Evolutionary conservation across 2,329 filamentous ascomycete species (phyloP), one percentile per base, ranked within the genome.

Genomic region (Dactylellina cionopaga): DNA sequence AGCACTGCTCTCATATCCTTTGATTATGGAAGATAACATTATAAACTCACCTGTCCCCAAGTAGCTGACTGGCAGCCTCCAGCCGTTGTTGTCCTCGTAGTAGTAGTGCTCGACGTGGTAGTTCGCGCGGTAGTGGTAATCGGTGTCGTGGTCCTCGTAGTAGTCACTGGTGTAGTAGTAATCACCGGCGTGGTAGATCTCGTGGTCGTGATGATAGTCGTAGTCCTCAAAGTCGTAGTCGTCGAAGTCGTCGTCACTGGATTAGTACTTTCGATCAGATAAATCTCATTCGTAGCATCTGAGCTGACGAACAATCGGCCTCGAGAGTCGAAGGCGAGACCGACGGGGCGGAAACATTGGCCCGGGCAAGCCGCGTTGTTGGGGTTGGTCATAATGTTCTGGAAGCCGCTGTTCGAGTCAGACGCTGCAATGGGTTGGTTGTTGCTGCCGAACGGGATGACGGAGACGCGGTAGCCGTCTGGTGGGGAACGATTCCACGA

Each of bases 271-370:
- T 77, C 75, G 39, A 87, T 77, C 3, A 90, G 84, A 75, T 85
- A 90, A 41, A 91, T 84, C 81, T 91, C 88, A 4, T 88, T 89
- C 0, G 87, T 88, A 11, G 82, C 78, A 78, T 90, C 89, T 3
- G 84, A 87, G 64, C 82, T 85, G 81, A 90, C 84, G 79, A 85
- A 90, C 6, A 91, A 79, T 5, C 88, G 81, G 5, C 84, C 86
- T 41, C 83, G 76, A 6, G 74, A 74, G 78, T 84, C 82, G 78
- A 82, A 84, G 0, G 83, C 83, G 15, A 76, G 46, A n/a, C 74
- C 75, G 1, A 72, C 43, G 11, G 75, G 75, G 25, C 74, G 44
- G 24, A 76, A 75, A 41, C 76, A 77, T 13, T 43, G 51, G 1
- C 49, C 65, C 74, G 74, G 70, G 17, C 75, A 77, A 9, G 5